These are phyloP conservation scores for Aspergillus felis DNA, from an alignment of 2,329 filamentous ascomycete species.

Conservation along the genomic window DNA sequence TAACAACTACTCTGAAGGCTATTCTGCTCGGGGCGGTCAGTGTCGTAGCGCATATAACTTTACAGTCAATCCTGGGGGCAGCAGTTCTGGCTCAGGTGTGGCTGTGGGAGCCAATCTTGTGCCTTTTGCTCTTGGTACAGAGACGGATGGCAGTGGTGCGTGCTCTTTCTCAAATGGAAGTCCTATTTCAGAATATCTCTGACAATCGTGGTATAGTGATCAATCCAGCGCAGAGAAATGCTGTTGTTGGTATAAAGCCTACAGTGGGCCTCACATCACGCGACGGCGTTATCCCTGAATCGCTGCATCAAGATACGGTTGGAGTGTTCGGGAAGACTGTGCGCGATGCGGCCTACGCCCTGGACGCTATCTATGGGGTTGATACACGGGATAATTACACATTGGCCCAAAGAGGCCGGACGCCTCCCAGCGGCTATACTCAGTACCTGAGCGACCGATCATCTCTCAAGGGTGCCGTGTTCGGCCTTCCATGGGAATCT, in stretches of 20 bases:
- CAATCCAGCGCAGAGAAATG: slow-evolving; percentile 66
- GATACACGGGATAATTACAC: slow-evolving; percentile 66
- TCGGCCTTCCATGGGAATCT: slow-evolving; percentile 68
- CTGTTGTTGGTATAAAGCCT: slow-evolving; percentile 69
- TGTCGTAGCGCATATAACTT: slow-evolving; percentile 65
- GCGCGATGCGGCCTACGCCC: slow-evolving; percentile 61
- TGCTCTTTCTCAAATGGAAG: background rate
- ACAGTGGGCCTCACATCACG: slow-evolving; percentile 70
- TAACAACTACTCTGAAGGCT: slow-evolving; percentile 65
- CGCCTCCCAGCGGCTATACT: slow-evolving; percentile 54
- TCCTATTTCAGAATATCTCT: background rate
- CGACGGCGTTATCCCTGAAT: slow-evolving; percentile 61
- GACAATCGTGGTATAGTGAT: slow-evolving; percentile 48
- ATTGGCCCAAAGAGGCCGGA: slow-evolving; percentile 51
- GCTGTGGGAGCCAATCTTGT: slow-evolving; percentile 62
- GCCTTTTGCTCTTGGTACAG: slow-evolving; percentile 65
- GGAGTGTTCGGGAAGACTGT: slow-evolving; percentile 66
- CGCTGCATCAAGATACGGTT: slow-evolving; percentile 64
- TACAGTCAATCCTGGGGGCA: slow-evolving; percentile 64
- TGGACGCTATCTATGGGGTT: slow-evolving; percentile 65
- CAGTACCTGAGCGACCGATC: slow-evolving; percentile 53
- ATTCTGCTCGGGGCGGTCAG: slow-evolving; percentile 62
- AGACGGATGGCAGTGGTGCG: slow-evolving; percentile 64
- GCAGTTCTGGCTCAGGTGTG: slow-evolving; percentile 62
- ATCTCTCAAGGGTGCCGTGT: slow-evolving; percentile 58